Evolutionary conservation across 2,329 filamentous ascomycete species (phyloP), one percentile per base, ranked within the genome.

Genomic region (Fusarium sp.): DNA sequence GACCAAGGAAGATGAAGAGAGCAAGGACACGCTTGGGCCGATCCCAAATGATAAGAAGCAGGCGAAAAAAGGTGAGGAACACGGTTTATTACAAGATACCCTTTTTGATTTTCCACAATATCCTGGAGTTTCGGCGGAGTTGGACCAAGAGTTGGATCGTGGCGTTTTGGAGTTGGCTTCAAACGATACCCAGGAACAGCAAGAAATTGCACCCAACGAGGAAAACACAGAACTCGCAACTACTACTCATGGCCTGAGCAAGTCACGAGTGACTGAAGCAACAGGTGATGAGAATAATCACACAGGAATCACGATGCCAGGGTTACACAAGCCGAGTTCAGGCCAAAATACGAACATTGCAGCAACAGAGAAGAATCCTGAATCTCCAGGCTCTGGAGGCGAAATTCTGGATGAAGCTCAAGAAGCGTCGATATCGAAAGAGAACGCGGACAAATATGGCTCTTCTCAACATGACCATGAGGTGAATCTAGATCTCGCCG

Each of bases 61-160:
- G 60, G 68, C 69, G 52, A 76, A 74, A 65, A 80, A 78, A 81
- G 79, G 79, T 81, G 76, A 81, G 79, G 73, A 76, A 68, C 61
- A 69, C 58, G 61, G 67, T 75, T 73, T 66, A 72, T 70, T 75
- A 70, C 69, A 73, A 74, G 70, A 78, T 77, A 73, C 73, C 73
- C 73, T 72, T 68, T 69, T 72, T 75, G 71, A 71, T 72, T 73
- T 76, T 74, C 50, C 67, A 64, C 70, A 70, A 70, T 58, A 60
- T 65, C 62, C 69, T 67, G 70, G 65, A 70, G 65, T 70, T 64
- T 67, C 67, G 64, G 64, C 62, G 57, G 63, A 68, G 57, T 58
- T 68, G 56, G 58, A 69, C 55, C 56, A 68, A 57, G 66, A 68
- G 63, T 61, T 58, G 61, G 63, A 65, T 51, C 58, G 61, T 43